phyloP scores from a whole-genome alignment of 306 rosid genomes.

The Vigna unguiculata region DNA sequence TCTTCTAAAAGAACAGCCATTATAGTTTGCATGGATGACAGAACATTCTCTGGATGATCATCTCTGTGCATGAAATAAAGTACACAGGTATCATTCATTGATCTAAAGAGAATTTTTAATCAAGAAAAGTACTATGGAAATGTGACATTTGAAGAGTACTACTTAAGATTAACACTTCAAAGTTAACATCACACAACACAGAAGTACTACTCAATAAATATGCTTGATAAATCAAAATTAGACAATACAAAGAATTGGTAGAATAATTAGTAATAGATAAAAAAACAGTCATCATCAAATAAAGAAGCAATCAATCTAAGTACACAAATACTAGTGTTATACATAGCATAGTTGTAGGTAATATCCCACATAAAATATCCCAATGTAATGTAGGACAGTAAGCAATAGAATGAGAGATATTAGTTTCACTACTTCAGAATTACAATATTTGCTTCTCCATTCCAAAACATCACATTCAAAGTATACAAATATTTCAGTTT shows the following conservation, averaged over 20 bases:
- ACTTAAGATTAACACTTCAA: constrained; percentile 5
- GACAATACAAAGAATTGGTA: constrained; percentile 18
- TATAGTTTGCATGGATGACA: constrained; percentile 88
- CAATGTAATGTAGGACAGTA: constrained; percentile 9
- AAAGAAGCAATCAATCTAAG: constrained; percentile 31
- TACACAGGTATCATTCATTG: constrained; percentile 38
- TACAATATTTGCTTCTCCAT: constrained; percentile 24
- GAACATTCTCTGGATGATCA: constrained; percentile 91
- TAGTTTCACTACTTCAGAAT: constrained; percentile 33
- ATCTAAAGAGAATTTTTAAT: constrained; percentile 38
- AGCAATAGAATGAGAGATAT: constrained; percentile 23
- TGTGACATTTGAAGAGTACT: constrained; percentile 28
- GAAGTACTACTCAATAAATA: constrained; percentile 22
- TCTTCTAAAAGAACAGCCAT: constrained; percentile 91
- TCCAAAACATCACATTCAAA: constrained; percentile 41
- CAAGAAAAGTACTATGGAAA: constrained; percentile 7
- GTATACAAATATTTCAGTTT: constrained; percentile 25
- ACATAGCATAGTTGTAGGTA: constrained; percentile 20
- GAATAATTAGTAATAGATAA: constrained; percentile 26
- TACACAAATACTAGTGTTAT: background rate
- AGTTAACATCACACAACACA: background rate
- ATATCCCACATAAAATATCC: constrained; percentile 23
- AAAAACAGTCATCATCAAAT: constrained; percentile 16
- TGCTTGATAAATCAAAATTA: constrained; percentile 33
- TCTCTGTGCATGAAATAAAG: constrained; percentile 66